A percentile compares a stretch with the other conserved stretches of the same genome.
Conservation (phyloP, 495 filamentous ascomycete genomes). For the Filosporella fistucella region DNA sequence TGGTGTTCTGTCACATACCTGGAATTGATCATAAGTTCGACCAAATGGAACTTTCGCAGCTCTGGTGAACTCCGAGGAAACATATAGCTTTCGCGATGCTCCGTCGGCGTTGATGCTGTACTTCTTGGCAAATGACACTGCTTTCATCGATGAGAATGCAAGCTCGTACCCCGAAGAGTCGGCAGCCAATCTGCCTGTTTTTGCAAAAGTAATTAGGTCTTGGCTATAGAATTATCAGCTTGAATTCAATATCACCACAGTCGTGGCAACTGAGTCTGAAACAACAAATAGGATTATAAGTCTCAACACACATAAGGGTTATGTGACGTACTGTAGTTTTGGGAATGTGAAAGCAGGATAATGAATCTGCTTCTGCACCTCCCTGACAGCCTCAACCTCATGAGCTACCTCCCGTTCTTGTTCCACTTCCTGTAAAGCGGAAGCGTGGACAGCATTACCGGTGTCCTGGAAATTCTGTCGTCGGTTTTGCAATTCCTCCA, state of each 20-base stretch:
- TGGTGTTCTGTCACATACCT: conserved; percentile 26
- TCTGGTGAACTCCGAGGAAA: conserved; percentile 36
- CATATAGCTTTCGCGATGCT: conserved; percentile 25
- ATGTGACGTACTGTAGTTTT: no score
- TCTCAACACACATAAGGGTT: no score
- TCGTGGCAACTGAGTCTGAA: no score
- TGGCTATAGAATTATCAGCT: no score
- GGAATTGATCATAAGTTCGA: conserved; percentile 31
- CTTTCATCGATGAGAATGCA: conserved; percentile 29
- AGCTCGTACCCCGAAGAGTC: conserved; percentile 23
- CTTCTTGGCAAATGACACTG: conserved; percentile 30
- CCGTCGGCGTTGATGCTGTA: conserved; percentile 22
- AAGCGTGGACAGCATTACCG: conserved; percentile 29
- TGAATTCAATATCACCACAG: no score
- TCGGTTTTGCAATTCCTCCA: conserved; percentile 24
- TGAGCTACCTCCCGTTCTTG: conserved; percentile 39
- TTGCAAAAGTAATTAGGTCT: conserved; percentile 32
- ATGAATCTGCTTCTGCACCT: conserved; percentile 32
- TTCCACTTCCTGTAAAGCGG: conserved; percentile 39
- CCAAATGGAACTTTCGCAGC: conserved; percentile 25
- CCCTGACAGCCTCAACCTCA: conserved; percentile 35
- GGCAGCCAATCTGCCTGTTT: conserved; percentile 31
- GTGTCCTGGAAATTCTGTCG: conserved; percentile 25
- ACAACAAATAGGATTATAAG: no score
- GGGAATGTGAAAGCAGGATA: conserved; percentile 27